Percentiles rank a stretch among this genome's conserved stretches.
These are phyloP conservation scores for Escallonia herrerae DNA, from an alignment of 129 eudicot genomes.

Conservation along the genomic window DNA sequence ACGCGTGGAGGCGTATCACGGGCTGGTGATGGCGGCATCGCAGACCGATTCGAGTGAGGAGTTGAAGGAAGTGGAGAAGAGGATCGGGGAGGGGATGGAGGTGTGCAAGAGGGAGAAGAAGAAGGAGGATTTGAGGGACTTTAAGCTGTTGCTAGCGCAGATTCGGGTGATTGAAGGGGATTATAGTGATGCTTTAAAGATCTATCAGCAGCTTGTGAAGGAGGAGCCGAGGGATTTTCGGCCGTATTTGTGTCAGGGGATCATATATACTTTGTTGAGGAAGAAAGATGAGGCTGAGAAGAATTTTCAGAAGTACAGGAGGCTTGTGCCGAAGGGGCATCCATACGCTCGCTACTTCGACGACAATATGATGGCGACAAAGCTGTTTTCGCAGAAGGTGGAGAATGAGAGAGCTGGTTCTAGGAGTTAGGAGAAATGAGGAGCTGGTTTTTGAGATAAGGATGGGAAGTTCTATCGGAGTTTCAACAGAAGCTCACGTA, in stretches of 20 bases:
- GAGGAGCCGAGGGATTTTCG: conserved; percentile 88
- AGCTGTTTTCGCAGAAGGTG: conserved; percentile 64
- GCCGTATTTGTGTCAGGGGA: conserved; percentile 92
- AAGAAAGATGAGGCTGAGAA: conserved; percentile 70
- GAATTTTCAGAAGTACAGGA: conserved; percentile 62
- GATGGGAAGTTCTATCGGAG: background rate
- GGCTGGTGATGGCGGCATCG: conserved; percentile 68
- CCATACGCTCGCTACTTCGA: conserved; percentile 74
- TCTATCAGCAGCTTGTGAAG: conserved; percentile 63
- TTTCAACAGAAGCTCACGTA: background rate
- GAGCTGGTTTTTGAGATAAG: background rate
- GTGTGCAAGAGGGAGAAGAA: conserved; percentile 43
- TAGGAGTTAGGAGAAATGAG: conserved; percentile 23
- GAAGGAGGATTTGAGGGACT: conserved; percentile 60
- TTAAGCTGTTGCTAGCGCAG: conserved; percentile 75
- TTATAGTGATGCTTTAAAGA: conserved; percentile 60
- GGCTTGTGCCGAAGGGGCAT: conserved; percentile 85
- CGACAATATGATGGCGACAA: conserved; percentile 72
- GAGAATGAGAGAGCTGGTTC: conserved; percentile 55
- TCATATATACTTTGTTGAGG: conserved; percentile 70
- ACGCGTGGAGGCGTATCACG: conserved; percentile 75
- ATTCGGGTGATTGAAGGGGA: conserved; percentile 62
- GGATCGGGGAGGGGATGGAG: conserved; percentile 42
- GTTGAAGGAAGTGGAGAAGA: conserved; percentile 37
- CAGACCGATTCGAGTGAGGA: conserved; percentile 37